Base-by-base conservation (phyloP, 495 filamentous ascomycete species). In the Amorphotheca resinae region DNA sequence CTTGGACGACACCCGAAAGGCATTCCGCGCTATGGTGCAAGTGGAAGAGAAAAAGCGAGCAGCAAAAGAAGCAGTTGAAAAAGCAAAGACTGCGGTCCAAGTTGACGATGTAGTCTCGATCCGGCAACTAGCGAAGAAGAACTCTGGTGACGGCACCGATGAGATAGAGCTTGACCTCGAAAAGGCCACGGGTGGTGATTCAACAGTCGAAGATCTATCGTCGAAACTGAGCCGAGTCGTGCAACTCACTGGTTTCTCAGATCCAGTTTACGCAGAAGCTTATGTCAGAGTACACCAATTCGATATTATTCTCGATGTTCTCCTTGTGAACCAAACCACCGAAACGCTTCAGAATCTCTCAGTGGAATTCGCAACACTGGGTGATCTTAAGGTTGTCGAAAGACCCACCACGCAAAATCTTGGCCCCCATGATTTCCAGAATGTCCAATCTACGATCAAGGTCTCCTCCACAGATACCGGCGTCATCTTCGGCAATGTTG, bases 231-330 rank as follows among this genome's bases (percentile, higher is more conserved):
- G 82, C 69, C 75, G 91, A 11, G 91, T 99, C 22, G 93, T 96
- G 11, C 93, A 96, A 59, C 74, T 99, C 32, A 99, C 93, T 18
- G 93, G 93, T 41, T 99, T 99, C 74, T 96, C 93, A 1, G 93
- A 99, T 55, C 77, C 93, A 4, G 93, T 99, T 9, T 99, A 99
- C 54, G 93, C 85, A 20, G 93, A 99, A 64, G 93, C 93, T 16
- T 96, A 96, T 52, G 88, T 99, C 56, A 93, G 93, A 53, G 93
- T 96, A 4, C 89, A 96, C 63, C 93, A 96, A 58, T 99, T 99
- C 60, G 93, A 99, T 54, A 99, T 99, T 53, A 83, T 99, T 15
- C 72, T 99, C 4, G 93, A 99, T 57, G 91, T 99, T 12, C 73
- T 99, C 15, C 69, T 99, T 22, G 93, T 99, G 56, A 99, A 99